Conservation (phyloP, 306 rosid species). For the Mimosa bimucronata region DNA sequence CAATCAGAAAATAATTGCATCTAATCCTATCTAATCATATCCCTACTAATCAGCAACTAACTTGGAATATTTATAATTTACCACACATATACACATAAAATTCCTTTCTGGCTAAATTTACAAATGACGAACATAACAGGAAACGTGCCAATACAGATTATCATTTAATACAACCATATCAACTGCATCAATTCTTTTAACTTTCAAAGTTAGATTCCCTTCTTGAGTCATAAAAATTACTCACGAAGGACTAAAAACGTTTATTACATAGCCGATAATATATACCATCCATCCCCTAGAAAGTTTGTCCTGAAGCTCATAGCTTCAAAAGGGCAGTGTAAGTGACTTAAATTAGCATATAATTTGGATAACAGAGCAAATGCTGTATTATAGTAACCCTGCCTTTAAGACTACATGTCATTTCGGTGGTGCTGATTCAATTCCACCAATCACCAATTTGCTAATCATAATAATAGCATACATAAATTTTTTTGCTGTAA, state of each 20-base stretch:
- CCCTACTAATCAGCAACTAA: no score
- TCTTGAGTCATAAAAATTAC: slow-evolving; percentile 27
- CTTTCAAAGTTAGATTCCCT: neutral
- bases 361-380: slow-evolving; percentile 34
- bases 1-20: no score
- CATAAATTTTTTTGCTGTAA: slow-evolving; percentile 39
- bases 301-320: slow-evolving; percentile 39
- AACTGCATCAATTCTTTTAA: slow-evolving; percentile 7
- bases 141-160: neutral
- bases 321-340: slow-evolving; percentile 35
- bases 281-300: slow-evolving; percentile 27
- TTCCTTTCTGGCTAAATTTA: neutral
- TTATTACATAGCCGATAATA: slow-evolving; percentile 39
- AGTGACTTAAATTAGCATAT: slow-evolving; percentile 41
- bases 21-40: no score
- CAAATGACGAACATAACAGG: slow-evolving; percentile 1
- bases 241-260: slow-evolving; percentile 21
- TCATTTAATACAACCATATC: slow-evolving; percentile 24
- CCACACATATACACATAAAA: neutral
- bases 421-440: slow-evolving; percentile 41
- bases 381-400: slow-evolving; percentile 16
- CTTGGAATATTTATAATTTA: no score
- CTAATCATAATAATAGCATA: slow-evolving; percentile 41
- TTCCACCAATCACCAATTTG: slow-evolving; percentile 37
- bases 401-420: slow-evolving; percentile 13